These are phyloP conservation scores for Phytopythium mirpurense DNA, from an alignment of 352 stramenopile species.

Conservation along the genomic window DNA sequence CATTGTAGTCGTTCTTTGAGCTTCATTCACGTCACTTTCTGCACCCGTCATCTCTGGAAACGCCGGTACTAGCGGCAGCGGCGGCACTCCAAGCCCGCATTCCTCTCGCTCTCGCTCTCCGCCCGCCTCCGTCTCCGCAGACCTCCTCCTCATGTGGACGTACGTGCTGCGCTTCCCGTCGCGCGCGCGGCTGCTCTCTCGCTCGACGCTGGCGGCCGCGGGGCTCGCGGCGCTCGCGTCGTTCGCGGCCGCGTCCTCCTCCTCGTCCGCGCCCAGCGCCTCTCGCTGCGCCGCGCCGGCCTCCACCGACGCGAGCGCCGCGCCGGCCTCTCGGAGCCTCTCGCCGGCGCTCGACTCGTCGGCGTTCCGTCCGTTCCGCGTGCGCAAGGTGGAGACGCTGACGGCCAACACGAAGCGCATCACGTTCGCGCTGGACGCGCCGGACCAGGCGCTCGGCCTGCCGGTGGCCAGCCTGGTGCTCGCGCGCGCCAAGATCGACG, in stretches of 20 bases:
- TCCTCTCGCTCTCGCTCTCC: background rate
- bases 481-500: constrained; percentile 62
- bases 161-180: constrained; percentile 47
- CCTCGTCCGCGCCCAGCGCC: constrained; percentile 13
- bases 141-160: constrained; percentile 46
- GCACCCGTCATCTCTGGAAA: constrained; percentile 6
- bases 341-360: constrained; percentile 43
- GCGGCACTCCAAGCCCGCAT: background rate
- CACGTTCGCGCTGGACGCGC: constrained; percentile 53
- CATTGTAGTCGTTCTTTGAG: too few relatives aligned
- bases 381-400: constrained; percentile 61
- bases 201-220: constrained; percentile 25
- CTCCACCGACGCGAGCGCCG: constrained; percentile 1
- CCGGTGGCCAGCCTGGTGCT: constrained; percentile 50
- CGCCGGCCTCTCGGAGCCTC: constrained; percentile 8
- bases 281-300: constrained; percentile 15
- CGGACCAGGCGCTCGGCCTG: constrained; percentile 64
- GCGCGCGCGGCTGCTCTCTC: constrained; percentile 28
- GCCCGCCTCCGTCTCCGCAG: too few relatives aligned
- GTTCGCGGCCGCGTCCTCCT: constrained; percentile 14
- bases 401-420: constrained; percentile 81
- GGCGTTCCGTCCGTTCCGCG: constrained; percentile 73
- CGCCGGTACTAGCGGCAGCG: too few relatives aligned
- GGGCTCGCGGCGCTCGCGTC: constrained; percentile 35
- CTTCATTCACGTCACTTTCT: too few relatives aligned